These are phyloP conservation scores for Podospora tetraspora DNA, from an alignment of 495 filamentous ascomycete species.

Conservation along the genomic window DNA sequence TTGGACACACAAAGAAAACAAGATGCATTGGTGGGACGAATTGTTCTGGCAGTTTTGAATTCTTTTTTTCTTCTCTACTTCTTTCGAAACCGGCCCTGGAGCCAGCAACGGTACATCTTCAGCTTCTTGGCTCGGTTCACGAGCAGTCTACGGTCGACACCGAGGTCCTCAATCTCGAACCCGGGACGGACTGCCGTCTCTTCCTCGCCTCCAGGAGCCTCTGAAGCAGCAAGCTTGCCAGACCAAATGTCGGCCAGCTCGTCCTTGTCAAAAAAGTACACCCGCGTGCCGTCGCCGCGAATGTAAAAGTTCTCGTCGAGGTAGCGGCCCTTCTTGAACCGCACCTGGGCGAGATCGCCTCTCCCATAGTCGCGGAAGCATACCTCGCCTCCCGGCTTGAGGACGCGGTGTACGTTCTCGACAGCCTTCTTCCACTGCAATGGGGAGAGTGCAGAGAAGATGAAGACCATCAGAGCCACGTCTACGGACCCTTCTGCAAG, in stretches of 20 bases:
- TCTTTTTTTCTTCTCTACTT: conserved; percentile 36
- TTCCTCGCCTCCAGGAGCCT: conserved; percentile 22
- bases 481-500: conserved; percentile 74
- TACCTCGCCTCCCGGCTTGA: conserved; percentile 85
- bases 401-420: conserved; percentile 67
- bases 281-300: conserved; percentile 87
- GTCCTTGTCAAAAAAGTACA: conserved; percentile 92
- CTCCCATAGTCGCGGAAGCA: conserved; percentile 94
- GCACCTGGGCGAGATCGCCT: conserved; percentile 91
- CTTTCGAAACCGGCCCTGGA: conserved; percentile 87
- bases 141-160: conserved; percentile 76
- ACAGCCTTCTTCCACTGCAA: conserved; percentile 79
- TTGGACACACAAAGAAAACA: background rate
- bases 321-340: conserved; percentile 90
- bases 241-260: conserved; percentile 77
- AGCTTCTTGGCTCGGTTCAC: conserved; percentile 85
- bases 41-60: background rate
- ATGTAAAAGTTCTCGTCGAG: conserved; percentile 96
- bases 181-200: conserved; percentile 19
- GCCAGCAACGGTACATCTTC: conserved; percentile 98
- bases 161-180: conserved; percentile 72
- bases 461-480: conserved; percentile 89
- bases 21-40: background rate
- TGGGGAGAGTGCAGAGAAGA: conserved; percentile 88
- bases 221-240: conserved; percentile 25